Conservation (phyloP, 2,329 filamentous ascomycete genomes). For the Colletotrichum tofieldiae region DNA sequence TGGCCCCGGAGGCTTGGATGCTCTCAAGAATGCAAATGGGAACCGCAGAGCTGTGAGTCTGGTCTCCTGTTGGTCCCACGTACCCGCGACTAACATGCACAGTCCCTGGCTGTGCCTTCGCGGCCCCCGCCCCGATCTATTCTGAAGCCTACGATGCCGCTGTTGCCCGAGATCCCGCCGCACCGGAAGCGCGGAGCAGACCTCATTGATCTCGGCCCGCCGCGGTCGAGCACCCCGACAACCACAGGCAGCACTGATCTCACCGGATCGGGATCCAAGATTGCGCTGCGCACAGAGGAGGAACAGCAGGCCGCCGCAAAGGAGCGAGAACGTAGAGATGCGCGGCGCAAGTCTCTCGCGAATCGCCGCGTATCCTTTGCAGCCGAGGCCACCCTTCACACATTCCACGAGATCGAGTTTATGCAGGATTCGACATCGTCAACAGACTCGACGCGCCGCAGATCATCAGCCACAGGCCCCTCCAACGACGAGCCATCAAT, state of each 20-base stretch:
- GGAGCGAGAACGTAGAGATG: constrained; percentile 85
- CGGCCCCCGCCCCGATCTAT: constrained; percentile 77
- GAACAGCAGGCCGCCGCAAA: constrained; percentile 79
- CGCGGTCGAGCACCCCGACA: constrained; percentile 59
- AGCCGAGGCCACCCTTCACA: constrained; percentile 96
- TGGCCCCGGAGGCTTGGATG: constrained; percentile 90
- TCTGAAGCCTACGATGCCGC: constrained; percentile 83
- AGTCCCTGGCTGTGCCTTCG: constrained; percentile 71
- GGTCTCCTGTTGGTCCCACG: background rate
- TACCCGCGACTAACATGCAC: constrained; percentile 44
- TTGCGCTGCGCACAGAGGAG: constrained; percentile 78
- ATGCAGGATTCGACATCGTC: constrained; percentile 89
- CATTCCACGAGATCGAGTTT: constrained; percentile 94
- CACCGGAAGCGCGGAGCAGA: constrained; percentile 61
- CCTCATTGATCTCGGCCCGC: constrained; percentile 46
- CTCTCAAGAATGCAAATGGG: constrained; percentile 80
- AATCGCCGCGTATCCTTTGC: constrained; percentile 97
- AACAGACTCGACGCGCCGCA: constrained; percentile 81
- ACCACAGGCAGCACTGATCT: constrained; percentile 48
- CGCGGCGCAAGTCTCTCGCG: constrained; percentile 91
- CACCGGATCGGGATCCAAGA: constrained; percentile 63
- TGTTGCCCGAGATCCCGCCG: constrained; percentile 77
- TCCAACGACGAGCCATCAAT: constrained; percentile 54
- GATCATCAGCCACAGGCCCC: constrained; percentile 70
- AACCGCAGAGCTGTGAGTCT: constrained; percentile 83